These are phyloP conservation scores for Comarum palustre DNA, from an alignment of 306 rosid species.

Conservation along the genomic window DNA sequence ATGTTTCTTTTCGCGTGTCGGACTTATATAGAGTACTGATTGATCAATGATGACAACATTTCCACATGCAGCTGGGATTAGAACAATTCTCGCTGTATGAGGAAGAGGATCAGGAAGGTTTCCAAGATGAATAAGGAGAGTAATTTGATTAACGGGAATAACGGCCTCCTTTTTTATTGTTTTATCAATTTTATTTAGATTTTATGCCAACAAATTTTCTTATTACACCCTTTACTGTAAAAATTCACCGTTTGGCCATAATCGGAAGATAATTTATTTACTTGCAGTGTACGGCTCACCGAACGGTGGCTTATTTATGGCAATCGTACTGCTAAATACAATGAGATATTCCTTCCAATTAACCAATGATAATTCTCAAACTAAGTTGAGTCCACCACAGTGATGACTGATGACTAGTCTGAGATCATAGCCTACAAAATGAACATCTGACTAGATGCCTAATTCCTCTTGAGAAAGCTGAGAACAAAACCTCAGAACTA, in stretches of 20 bases:
- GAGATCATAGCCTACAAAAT: conserved; percentile 35
- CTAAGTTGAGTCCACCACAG: conserved; percentile 26
- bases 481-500: conserved; percentile 23
- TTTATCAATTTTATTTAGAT: no score
- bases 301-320: neutral
- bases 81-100: neutral
- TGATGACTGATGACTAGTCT: conserved; percentile 12
- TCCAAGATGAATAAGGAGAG: neutral
- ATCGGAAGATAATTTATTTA: neutral
- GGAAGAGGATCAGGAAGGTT: neutral
- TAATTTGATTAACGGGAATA: neutral
- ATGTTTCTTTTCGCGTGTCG: neutral
- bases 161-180: no score
- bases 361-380: conserved; percentile 7
- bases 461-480: conserved; percentile 30
- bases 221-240: no score
- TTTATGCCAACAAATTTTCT: no score
- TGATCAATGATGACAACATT: neutral
- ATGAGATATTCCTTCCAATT: neutral
- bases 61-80: neutral
- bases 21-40: neutral
- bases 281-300: neutral
- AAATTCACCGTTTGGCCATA: neutral
- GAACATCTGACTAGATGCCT: conserved; percentile 35
- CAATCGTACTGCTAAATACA: neutral